phyloP scores from a whole-genome alignment of 2,329 filamentous ascomycete species.

The Metarhizium brunneum region DNA sequence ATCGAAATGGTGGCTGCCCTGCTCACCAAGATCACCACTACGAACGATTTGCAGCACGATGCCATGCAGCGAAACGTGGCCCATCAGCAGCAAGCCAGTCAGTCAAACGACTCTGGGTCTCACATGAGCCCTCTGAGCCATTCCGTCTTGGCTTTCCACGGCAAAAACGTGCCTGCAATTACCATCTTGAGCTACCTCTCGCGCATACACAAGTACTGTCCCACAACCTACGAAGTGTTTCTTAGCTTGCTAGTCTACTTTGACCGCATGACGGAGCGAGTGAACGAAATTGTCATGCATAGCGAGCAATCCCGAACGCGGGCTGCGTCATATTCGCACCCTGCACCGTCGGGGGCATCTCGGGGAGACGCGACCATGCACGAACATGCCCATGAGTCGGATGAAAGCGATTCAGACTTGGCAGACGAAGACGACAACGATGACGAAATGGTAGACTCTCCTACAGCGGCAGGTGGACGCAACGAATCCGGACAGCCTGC shows the following conservation, averaged over 20 bases:
- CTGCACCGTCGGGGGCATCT: slow-evolving; percentile 5
- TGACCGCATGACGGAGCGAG: slow-evolving; percentile 94
- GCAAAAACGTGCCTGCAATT: slow-evolving; percentile 95
- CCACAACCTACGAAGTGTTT: slow-evolving; percentile 97
- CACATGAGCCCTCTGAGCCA: slow-evolving; percentile 50
- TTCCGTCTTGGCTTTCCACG: slow-evolving; percentile 86
- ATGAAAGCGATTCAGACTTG: slow-evolving; percentile 41
- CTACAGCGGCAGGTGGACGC: slow-evolving; percentile 13
- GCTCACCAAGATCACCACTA: slow-evolving; percentile 92
- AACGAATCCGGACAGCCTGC: slow-evolving; percentile 14
- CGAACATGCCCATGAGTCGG: slow-evolving; percentile 19
- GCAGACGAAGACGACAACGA: slow-evolving; percentile 36
- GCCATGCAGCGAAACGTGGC: slow-evolving; percentile 65
- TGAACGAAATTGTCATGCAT: slow-evolving; percentile 72
- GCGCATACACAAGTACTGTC: slow-evolving; percentile 97
- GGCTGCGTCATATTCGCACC: slow-evolving; percentile 6
- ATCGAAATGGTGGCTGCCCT: slow-evolving; percentile 98
- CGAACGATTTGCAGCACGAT: slow-evolving; percentile 91
- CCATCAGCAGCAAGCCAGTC: slow-evolving; percentile 47
- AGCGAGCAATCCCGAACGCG: slow-evolving; percentile 44
- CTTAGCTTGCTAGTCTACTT: slow-evolving; percentile 93
- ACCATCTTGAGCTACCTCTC: slow-evolving; percentile 93
- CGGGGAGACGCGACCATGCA: slow-evolving; percentile 22
- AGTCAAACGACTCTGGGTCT: slow-evolving; percentile 42
- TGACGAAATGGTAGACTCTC: slow-evolving; percentile 22